Evolutionary conservation across 805 yeast species (phyloP), one percentile per base, ranked within the genome.

Genomic region (Candida endomychidarum): DNA sequence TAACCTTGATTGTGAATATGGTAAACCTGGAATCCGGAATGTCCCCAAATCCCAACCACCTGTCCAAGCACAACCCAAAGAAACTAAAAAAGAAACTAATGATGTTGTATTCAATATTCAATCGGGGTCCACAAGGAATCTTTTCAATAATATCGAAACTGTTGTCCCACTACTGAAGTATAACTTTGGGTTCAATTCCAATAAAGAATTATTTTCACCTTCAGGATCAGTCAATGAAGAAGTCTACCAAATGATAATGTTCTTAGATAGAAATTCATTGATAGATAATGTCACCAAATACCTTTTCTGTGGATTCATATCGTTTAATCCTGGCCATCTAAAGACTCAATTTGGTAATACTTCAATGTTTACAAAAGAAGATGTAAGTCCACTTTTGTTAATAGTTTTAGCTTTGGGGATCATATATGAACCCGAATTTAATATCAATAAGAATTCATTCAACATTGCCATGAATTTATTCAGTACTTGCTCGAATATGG

Each of bases 251-350:
- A 17, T 31, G 11, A 23, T 31, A 8, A 10, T 18, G 12, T 11
- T 12, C 7, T 18, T 33, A 9, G 36, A 33, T 10, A 10, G 36
- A 23, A 16, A n/a, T 16, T 7, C 8, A 24, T 15, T 33, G 18
- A 33, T 33, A 6, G 27, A 22, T 5, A 21, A 20, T 12, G 36
- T 33, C 19, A 15, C 26, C 11, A 33, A 33, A 8, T 33, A 22
- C 20, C 36, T 33, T 12, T 16, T 20, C 12, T 33, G 20, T 33
- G 36, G 36, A 8, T 33, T 22, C 18, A 21, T 33, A n/a, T 33
- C 36, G 4, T 33, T 16, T 33, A 17, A 33, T 9, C 18, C 26
- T 5, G n/a, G 7, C 7, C 18, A 8, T 4, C 12, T 33, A 15
- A 12, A 21, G 16, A 12, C 18, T 9, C 5, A 33, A 23, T 33